Conservation (phyloP, 768 basidiomycete species). For the Hypholoma fasciculare region DNA sequence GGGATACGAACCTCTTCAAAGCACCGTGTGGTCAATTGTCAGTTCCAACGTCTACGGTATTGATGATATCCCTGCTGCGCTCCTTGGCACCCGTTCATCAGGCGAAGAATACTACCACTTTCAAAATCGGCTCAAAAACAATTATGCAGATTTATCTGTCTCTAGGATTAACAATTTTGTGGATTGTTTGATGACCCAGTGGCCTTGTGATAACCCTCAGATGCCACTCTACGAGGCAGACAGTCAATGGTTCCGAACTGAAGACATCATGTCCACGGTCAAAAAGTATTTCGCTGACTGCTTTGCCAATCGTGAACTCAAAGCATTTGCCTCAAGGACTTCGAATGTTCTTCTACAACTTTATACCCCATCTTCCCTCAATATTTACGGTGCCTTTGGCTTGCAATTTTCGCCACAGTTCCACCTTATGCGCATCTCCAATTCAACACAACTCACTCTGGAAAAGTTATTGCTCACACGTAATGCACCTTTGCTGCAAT, state of each 20-base stretch:
- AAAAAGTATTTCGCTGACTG: conserved; percentile 14
- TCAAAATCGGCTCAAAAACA: not conserved
- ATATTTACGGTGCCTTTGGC: not conserved
- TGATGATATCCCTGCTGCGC: conserved; percentile 5
- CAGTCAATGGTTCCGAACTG: conserved; percentile 9
- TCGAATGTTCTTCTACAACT: not conserved
- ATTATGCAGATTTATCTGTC: not conserved
- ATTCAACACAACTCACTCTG: too few relatives aligned
- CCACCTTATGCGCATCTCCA: not conserved
- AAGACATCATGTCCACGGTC: conserved; percentile 5
- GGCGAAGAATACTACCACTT: not conserved
- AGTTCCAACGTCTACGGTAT: not conserved
- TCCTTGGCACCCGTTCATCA: not conserved
- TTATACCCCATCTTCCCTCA: not conserved
- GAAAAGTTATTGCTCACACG: too few relatives aligned
- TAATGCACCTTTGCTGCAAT: not conserved
- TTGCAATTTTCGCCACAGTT: not conserved
- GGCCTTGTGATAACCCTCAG: conserved; percentile 9
- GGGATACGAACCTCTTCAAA: conserved; percentile 16
- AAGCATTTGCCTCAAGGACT: conserved; percentile 1
- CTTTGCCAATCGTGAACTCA: conserved; percentile 13
- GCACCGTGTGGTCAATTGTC: conserved; percentile 5
- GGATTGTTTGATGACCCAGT: conserved; percentile 14
- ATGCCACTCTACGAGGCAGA: not conserved
- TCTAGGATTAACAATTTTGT: not conserved